Evolutionary conservation across 2,329 filamentous ascomycete species (phyloP), one percentile per base, ranked within the genome.

Genomic region (Chrysoporthe austroafricana): DNA sequence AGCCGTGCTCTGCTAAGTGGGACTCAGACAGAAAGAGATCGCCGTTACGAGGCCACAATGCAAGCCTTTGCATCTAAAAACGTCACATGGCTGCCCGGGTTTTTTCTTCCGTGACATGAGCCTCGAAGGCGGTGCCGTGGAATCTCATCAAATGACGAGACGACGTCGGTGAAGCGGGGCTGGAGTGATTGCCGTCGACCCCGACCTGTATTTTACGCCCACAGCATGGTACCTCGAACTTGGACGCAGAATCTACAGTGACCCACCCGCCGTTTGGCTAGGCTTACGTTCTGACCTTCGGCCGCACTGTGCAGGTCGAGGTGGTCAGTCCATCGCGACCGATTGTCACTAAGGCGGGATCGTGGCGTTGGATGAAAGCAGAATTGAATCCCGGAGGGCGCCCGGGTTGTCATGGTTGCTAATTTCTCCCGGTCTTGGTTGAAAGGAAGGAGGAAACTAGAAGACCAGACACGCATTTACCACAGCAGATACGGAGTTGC

Each of bases 321-420:
- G 7, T 21, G 52, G 14, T 7, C 43, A n/a, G n/a, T 48, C 58
- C 50, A 52, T 21, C 21, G 11, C 36, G 4, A 8, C 8, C n/a
- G 50, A 34, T 44, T 21, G 32, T 32, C 44, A 39, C 64, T 67
- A 59, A 64, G 61, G 57, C 64, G 61, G 54, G 60, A 67, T 64
- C 43, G 61, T 67, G 64, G 67, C 67, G 67, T 52, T 56, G 62
- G 64, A 43, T 62, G 64, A 44, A 62, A 69, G 62, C 64, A 58
- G 43, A 64, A 56, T 50, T 61, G 50, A 57, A 48, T 36, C 32
- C 46, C 42, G 63, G 39, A 66, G 44, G 57, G 32, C 21, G 39
- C 39, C 54, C 52, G 50, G 66, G 52, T 64, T 34, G 34, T 44
- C 62, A 54, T 57, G 36, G 58, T 52, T 58, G 65, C 57, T 62